Evolutionary conservation across 139 green algal species (phyloP).

Genomic region (Tetraselmis striata): DNA sequence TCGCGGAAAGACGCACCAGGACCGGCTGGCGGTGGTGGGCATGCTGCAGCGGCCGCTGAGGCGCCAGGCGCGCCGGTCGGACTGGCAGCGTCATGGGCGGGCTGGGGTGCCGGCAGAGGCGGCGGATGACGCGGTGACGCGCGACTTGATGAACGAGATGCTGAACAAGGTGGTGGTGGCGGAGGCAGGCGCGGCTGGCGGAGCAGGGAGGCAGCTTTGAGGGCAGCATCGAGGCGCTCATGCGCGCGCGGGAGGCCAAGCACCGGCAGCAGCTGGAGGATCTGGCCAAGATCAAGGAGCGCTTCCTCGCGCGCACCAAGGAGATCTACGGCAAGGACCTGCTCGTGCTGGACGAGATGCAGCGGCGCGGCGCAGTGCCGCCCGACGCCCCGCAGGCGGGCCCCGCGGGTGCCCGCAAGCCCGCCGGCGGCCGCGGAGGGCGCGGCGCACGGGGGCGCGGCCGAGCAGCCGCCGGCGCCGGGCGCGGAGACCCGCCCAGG

Average conservation of each 20-base stretch:
- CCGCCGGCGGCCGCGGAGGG: background rate
- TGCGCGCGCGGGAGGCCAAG: constrained; percentile 8
- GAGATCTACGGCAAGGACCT: constrained; percentile 10
- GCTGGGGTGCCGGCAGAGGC: too few relatives aligned
- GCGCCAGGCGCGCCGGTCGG: too few relatives aligned
- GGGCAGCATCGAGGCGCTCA: constrained; percentile 3
- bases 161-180: background rate
- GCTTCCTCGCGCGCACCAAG: constrained; percentile 6
- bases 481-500: too few relatives aligned
- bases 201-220: constrained; percentile 2
- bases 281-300: constrained; percentile 8
- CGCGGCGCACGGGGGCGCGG: too few relatives aligned
- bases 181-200: background rate
- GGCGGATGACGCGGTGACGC: background rate
- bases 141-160: constrained; percentile 1
- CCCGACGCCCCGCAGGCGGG: background rate
- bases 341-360: constrained; percentile 2
- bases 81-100: too few relatives aligned
- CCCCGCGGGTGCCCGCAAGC: background rate
- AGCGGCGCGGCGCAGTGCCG: too few relatives aligned
- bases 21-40: too few relatives aligned
- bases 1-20: too few relatives aligned
- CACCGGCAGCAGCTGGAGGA: constrained; percentile 13
- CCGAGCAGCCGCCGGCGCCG: too few relatives aligned
- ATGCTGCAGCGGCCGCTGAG: too few relatives aligned